These are phyloP conservation scores for Colletotrichum chrysophilum DNA, from an alignment of 2,329 filamentous ascomycete species.

Conservation along the genomic window DNA sequence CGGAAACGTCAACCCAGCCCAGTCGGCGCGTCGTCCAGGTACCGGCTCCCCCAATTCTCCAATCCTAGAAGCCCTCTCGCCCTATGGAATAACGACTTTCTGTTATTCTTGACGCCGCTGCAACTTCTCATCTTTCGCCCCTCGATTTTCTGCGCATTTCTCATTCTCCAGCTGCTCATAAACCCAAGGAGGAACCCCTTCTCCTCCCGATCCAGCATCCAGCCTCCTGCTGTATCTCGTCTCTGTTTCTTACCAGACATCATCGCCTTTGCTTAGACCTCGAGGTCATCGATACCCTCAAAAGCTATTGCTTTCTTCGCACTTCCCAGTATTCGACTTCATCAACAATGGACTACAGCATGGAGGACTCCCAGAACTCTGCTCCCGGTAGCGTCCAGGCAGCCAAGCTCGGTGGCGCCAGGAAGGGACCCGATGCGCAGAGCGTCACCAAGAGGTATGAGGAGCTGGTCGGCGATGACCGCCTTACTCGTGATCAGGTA, in stretches of 20 bases:
- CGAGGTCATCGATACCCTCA: not conserved
- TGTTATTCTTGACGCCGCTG: constrained; percentile 8
- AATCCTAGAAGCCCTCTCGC: not conserved
- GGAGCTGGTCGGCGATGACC: constrained; percentile 11
- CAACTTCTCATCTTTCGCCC: not conserved
- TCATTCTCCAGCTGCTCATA: not conserved
- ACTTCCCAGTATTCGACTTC: not conserved
- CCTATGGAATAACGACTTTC: constrained; percentile 5
- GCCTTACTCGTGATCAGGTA: not conserved
- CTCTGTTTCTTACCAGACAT: not conserved
- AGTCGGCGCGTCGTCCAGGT: constrained; percentile 19
- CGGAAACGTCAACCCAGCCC: not conserved
- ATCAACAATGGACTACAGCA: constrained; percentile 46
- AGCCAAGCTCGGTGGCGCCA: constrained; percentile 63
- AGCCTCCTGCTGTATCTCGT: not conserved
- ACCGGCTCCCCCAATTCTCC: constrained; percentile 15
- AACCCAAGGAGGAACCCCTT: not conserved
- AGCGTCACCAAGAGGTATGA: constrained; percentile 79
- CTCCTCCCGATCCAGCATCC: not conserved
- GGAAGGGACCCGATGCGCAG: constrained; percentile 68
- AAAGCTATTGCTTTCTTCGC: not conserved
- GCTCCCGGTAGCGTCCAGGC: constrained; percentile 66
- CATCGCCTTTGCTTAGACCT: not conserved
- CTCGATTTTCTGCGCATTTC: not conserved
- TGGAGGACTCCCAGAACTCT: constrained; percentile 69